Conservation (phyloP, 1,284 basidiomycete genomes). For the Marasmius fiardii region DNA sequence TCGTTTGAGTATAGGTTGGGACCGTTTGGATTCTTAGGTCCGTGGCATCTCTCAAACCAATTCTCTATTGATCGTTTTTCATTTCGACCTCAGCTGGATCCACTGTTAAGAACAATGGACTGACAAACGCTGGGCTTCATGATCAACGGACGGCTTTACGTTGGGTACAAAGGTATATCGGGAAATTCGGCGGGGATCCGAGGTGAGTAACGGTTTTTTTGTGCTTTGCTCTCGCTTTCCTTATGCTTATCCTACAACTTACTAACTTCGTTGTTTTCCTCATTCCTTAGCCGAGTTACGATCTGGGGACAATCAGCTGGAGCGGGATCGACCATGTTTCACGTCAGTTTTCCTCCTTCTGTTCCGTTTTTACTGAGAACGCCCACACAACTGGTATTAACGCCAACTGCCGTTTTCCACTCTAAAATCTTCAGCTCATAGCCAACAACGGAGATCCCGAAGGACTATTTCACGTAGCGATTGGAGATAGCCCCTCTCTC, state of each 20-base stretch:
- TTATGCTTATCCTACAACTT: too few relatives aligned
- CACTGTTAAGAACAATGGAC: constrained; percentile 20
- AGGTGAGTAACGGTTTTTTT: not conserved
- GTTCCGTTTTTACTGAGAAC: too few relatives aligned
- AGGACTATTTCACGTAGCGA: constrained; percentile 13
- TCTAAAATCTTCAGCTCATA: constrained; percentile 7
- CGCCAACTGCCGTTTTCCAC: not conserved
- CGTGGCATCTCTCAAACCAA: not conserved
- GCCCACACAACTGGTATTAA: not conserved
- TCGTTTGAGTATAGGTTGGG: constrained; percentile 40
- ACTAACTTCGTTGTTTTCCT: not conserved
- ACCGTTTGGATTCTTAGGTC: constrained; percentile 38
- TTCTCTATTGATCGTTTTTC: not conserved
- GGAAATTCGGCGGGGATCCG: constrained; percentile 15
- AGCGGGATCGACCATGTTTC: constrained; percentile 15
- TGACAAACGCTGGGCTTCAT: constrained; percentile 32
- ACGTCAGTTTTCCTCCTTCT: constrained; percentile 5
- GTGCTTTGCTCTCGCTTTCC: not conserved
- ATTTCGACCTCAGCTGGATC: constrained; percentile 2
- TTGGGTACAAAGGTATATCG: constrained; percentile 17
- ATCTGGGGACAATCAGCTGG: constrained; percentile 17
- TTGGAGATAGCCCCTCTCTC: constrained; percentile 17
- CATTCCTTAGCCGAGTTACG: constrained; percentile 15
- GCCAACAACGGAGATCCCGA: constrained; percentile 12
- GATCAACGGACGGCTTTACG: constrained; percentile 36